Evolutionary conservation across 2,329 filamentous ascomycete genomes (phyloP).

Genomic region (Didymella pinodella): DNA sequence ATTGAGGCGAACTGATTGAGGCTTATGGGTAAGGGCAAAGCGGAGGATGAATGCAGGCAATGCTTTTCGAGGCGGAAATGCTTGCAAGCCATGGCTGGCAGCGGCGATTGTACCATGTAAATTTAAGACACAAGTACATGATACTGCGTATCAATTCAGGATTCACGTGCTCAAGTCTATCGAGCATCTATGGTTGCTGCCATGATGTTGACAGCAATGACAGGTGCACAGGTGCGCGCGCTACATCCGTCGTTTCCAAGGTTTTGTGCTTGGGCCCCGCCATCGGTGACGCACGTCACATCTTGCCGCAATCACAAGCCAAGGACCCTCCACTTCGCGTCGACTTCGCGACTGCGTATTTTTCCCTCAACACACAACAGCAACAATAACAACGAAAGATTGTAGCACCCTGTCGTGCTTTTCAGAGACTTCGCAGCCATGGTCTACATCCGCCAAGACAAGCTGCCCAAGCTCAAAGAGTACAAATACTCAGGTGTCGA

Average conservation of each 20-base stretch:
- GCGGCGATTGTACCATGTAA: not conserved
- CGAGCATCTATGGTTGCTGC: not conserved
- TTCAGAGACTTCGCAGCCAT: conserved; percentile 58
- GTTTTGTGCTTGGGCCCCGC: conserved; percentile 15
- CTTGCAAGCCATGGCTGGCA: not conserved
- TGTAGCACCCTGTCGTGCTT: conserved; percentile 9
- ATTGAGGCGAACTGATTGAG: not conserved
- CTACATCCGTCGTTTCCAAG: conserved; percentile 11
- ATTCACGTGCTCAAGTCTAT: not conserved
- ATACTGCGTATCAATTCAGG: not conserved
- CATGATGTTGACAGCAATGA: not conserved
- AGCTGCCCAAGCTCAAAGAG: conserved; percentile 84
- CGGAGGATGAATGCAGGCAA: not conserved
- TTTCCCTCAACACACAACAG: conserved; percentile 16
- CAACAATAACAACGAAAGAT: conserved; percentile 23
- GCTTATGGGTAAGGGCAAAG: not conserved
- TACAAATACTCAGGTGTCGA: conserved; percentile 97
- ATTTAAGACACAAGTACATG: not conserved
- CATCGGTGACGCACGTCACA: conserved; percentile 42
- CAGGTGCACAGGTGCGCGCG: not conserved
- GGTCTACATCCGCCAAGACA: conserved; percentile 94
- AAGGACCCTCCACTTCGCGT: conserved; percentile 28
- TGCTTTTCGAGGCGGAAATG: not conserved
- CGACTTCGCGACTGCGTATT: conserved; percentile 22
- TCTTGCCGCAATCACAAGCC: conserved; percentile 38